Evolutionary conservation across 169 alveolate genomes (phyloP), one percentile per base, ranked within the genome.

Genomic region (Plasmodium adleri): DNA sequence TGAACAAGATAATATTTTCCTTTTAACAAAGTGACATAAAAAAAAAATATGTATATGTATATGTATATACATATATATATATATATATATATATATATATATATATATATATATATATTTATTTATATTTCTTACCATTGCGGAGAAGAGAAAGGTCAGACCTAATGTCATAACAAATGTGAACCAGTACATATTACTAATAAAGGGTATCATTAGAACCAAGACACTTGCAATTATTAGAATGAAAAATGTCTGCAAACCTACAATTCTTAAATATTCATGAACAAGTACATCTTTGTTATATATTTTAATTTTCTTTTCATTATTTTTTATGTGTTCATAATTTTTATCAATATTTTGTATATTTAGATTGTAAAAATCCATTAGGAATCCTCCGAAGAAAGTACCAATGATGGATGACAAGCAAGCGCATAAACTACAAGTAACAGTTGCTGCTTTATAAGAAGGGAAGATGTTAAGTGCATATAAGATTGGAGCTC

Each of bases 301-400:
- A 15, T 78, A 78, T 15, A 64, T 13, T 66, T 78, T 78, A 3
- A 64, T 78, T 78, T 50, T 78, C 59, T 64, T 78, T 24, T 78
- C 62, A 64, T 66, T 64, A 52, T 52, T 78, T n/a, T 78, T 78
- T 50, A 78, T 78, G 28, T 78, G 78, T 45, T 78, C 89, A 78
- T 78, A 78, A 78, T 78, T 64, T 45, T 64, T 78, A 45, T 78
- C 89, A 2, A 78, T 70, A 8, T 78, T 67, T 9, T 78, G 89
- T 43, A 78, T 78, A 28, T 78, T 78, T 32, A 78, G 43, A 22
- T 78, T 66, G 45, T 64, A 43, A 6, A 28, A 78, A 39, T 78
- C 89, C 63, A 78, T 54, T 13, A 78, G 47, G 60, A 39, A 78
- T 1, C 89, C 89, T 5, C 89, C 89, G 0, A 66, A 24, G 15